These are phyloP conservation scores for Cladosporium sp. DNA, from an alignment of 2,329 filamentous ascomycete genomes.

Conservation along the genomic window DNA sequence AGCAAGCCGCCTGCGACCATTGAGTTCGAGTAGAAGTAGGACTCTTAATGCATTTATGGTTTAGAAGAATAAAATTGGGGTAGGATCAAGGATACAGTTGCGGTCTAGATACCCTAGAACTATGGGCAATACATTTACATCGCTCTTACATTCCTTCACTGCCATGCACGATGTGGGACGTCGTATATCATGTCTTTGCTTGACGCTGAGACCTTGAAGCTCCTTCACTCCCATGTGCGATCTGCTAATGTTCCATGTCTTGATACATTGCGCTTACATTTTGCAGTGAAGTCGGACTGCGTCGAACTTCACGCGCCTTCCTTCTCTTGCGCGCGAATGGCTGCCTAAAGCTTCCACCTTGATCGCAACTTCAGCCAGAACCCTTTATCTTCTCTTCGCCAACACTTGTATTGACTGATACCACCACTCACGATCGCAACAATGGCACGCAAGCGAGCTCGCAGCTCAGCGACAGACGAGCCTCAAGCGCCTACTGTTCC, in stretches of 20 bases:
- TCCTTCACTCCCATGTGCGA: too few relatives aligned
- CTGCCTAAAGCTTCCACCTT: background rate
- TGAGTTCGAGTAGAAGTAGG: conserved; percentile 64
- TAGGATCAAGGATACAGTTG: background rate
- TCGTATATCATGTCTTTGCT: too few relatives aligned
- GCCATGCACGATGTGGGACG: too few relatives aligned
- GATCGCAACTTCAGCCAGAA: background rate
- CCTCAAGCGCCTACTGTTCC: background rate
- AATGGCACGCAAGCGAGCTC: background rate
- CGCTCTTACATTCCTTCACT: background rate
- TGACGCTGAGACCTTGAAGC: too few relatives aligned
- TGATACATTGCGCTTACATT: too few relatives aligned
- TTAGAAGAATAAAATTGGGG: background rate
- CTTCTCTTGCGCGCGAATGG: background rate
- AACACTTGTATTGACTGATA: background rate
- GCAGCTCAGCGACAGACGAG: background rate
- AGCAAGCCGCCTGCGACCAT: conserved; percentile 69
- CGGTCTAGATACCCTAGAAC: background rate
- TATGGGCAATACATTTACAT: background rate
- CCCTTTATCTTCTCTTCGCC: background rate
- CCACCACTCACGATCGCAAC: background rate
- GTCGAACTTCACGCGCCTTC: background rate
- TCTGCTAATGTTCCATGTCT: too few relatives aligned
- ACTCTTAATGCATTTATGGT: conserved; percentile 13
- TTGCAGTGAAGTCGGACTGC: background rate